phyloP scores from a whole-genome alignment of 176 grass and related monocot genomes.

The Carex littledalei region DNA sequence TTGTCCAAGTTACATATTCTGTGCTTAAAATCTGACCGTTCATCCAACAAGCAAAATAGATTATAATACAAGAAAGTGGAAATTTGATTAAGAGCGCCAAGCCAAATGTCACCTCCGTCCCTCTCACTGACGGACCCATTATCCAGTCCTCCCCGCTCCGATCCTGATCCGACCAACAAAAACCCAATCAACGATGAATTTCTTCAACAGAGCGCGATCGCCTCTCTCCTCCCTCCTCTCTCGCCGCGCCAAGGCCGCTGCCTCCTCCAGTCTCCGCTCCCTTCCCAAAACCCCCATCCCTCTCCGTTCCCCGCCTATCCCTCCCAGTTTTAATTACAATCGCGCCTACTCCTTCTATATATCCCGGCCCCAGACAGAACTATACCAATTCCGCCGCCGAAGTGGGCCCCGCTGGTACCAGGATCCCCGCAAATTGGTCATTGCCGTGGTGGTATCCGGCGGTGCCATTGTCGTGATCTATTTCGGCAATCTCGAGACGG shows the following conservation, averaged over 20 bases:
- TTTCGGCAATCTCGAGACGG: conserved; percentile 76
- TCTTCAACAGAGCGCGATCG: conserved; percentile 24
- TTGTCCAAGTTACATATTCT: too few relatives aligned
- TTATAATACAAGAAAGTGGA: too few relatives aligned
- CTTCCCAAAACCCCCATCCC: conserved; percentile 9
- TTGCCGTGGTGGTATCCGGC: conserved; percentile 34
- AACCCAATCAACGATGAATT: conserved; percentile 19
- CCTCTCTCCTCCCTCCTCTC: conserved; percentile 24
- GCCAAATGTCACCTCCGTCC: background rate
- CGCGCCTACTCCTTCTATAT: conserved; percentile 32
- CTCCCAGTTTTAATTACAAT: background rate
- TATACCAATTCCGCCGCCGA: conserved; percentile 61
- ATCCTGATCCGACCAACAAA: background rate
- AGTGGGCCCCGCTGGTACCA: conserved; percentile 51
- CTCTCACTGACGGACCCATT: background rate
- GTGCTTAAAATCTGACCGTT: too few relatives aligned
- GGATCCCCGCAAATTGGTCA: conserved; percentile 49
- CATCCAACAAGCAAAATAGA: background rate
- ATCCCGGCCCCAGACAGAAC: conserved; percentile 34
- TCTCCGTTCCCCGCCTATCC: conserved; percentile 9
- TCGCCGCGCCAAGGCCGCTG: conserved; percentile 6
- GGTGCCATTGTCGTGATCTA: conserved; percentile 36
- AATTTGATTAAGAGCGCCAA: background rate
- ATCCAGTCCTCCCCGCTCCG: too few relatives aligned
- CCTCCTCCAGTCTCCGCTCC: conserved; percentile 32